Percentiles rank a stretch among this genome's conserved stretches.
phyloP scores from a whole-genome alignment of 176 grass and related monocot genomes.

The Eremochloa ophiuroides region DNA sequence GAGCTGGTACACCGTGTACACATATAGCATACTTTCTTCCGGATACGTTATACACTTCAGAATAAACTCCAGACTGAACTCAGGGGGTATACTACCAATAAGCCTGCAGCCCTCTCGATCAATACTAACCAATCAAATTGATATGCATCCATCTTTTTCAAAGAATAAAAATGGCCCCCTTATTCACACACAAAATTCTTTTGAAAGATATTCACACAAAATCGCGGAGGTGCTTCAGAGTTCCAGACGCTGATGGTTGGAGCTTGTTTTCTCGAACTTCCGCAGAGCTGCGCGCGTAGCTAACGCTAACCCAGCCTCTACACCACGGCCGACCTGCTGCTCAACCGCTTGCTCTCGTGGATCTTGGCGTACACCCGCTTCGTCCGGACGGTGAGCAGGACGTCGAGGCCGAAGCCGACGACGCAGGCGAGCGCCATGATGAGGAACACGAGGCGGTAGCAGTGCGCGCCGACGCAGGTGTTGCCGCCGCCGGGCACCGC shows the following conservation, averaged over 20 bases:
- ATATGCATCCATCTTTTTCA: neutral
- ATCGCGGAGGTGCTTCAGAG: neutral
- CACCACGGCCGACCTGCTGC: neutral
- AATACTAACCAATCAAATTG: neutral
- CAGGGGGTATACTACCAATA: neutral
- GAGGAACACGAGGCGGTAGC: constrained; percentile 80
- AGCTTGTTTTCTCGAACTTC: neutral
- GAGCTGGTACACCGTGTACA: too few relatives aligned
- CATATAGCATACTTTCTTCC: too few relatives aligned
- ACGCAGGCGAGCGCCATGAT: constrained; percentile 73
- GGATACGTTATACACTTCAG: too few relatives aligned
- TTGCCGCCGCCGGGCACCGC: constrained; percentile 66
- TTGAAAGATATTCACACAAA: too few relatives aligned
- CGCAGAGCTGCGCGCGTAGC: neutral
- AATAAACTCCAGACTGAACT: too few relatives aligned
- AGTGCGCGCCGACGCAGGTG: constrained; percentile 84
- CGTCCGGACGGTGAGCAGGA: constrained; percentile 66
- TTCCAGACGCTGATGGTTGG: neutral
- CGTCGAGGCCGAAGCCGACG: constrained; percentile 68
- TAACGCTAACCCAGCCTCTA: constrained; percentile 20
- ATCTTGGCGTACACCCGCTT: constrained; percentile 72
- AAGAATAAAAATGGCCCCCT: neutral
- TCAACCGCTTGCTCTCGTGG: constrained; percentile 60
- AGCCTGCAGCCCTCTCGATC: neutral
- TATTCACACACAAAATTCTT: constrained; percentile 2